Percentiles rank a stretch among this genome's conserved stretches.
Evolutionary conservation across 139 green algal species (phyloP).

Genomic region (Coelastrella sp.): DNA sequence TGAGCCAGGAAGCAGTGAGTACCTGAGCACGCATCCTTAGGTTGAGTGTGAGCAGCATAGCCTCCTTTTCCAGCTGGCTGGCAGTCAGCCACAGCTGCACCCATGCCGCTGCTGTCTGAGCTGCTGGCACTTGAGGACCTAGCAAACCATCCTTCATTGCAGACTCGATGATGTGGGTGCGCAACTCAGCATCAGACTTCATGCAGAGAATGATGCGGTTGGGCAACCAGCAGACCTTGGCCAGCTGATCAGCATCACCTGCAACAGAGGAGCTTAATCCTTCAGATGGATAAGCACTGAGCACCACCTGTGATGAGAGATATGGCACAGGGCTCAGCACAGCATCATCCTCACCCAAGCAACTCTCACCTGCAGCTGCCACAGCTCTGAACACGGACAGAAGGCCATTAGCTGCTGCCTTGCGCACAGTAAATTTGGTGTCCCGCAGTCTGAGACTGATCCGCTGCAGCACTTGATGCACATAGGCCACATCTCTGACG

Average conservation of each 20-base stretch:
- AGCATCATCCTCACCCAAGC: too few species aligned
- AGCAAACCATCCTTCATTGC: constrained; percentile 68
- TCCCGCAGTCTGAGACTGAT: constrained; percentile 73
- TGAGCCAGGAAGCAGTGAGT: not conserved
- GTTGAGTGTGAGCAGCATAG: constrained; percentile 50
- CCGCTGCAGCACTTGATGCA: constrained; percentile 15
- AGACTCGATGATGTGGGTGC: not conserved
- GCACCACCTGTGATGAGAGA: too few species aligned
- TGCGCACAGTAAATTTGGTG: constrained; percentile 73
- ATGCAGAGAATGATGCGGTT: constrained; percentile 26
- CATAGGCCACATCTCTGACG: not conserved
- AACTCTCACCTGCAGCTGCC: constrained; percentile 40
- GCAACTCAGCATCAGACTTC: constrained; percentile 32
- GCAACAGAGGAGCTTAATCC: too few species aligned
- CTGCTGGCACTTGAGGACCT: constrained; percentile 49
- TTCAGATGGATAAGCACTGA: too few species aligned
- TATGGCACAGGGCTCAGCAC: too few species aligned
- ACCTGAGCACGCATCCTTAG: constrained; percentile 50
- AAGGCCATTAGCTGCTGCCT: constrained; percentile 60
- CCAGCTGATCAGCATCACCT: not conserved
- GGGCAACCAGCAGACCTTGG: constrained; percentile 28
- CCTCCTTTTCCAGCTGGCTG: constrained; percentile 19
- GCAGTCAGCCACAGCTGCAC: constrained; percentile 60
- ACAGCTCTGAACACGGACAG: constrained; percentile 53
- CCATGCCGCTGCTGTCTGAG: constrained; percentile 46